Percentiles rank a stretch among this genome's conserved stretches.
phyloP scores from a whole-genome alignment of 2,329 filamentous ascomycete genomes.

The Metarhizium brunneum region DNA sequence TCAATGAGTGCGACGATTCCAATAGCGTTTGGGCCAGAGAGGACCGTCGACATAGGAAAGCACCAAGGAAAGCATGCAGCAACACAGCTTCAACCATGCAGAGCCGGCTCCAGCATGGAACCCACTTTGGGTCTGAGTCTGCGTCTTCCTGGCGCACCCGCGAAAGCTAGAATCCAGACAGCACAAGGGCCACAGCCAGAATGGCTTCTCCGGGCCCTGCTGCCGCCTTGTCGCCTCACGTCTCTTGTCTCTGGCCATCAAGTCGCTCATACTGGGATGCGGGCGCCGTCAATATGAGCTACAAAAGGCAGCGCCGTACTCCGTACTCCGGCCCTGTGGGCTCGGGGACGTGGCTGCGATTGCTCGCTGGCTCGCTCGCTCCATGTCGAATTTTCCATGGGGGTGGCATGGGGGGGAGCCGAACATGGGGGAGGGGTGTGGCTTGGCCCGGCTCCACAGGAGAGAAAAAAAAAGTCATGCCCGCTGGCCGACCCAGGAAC shows the following conservation, averaged over 20 bases:
- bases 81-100: constrained; percentile 1
- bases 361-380: not conserved
- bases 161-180: not conserved
- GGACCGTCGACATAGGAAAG: too few species aligned
- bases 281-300: not conserved
- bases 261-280: constrained; percentile 4
- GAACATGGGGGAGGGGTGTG: not conserved
- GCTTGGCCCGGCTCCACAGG: not conserved
- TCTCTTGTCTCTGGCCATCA: not conserved
- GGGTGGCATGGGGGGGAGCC: not conserved
- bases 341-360: not conserved
- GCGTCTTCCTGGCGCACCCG: not conserved
- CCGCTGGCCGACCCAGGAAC: constrained; percentile 1
- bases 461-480: not conserved
- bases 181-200: not conserved
- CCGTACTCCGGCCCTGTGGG: not conserved
- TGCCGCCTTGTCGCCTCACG: not conserved
- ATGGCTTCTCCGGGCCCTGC: not conserved
- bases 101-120: constrained; percentile 5
- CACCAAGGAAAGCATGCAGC: not conserved
- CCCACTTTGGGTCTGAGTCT: constrained; percentile 5
- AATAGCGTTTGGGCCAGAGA: not conserved
- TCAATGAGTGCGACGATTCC: constrained; percentile 20
- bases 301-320: not conserved
- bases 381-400: not conserved